Evolutionary conservation across 345 rosid species (phyloP).

Genomic region (Viola odorata): DNA sequence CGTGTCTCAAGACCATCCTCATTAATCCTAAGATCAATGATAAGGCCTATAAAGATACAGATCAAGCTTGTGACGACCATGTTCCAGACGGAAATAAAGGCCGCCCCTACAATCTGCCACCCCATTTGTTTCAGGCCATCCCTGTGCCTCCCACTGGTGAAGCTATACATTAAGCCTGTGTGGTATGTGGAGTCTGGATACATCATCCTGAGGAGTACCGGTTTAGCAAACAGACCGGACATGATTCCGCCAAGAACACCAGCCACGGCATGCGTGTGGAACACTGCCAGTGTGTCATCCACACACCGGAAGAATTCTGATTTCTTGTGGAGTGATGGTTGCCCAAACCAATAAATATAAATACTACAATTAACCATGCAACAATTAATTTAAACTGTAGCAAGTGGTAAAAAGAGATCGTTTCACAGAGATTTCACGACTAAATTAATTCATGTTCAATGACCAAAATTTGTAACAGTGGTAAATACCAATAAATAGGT

Average conservation of each 20-base stretch:
- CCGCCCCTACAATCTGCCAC: constrained; percentile 37
- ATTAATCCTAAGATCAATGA: constrained; percentile 45
- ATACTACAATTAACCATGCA: no score
- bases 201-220: constrained; percentile 29
- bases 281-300: constrained; percentile 55
- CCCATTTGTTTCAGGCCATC: constrained; percentile 31
- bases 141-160: constrained; percentile 1
- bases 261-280: constrained; percentile 64
- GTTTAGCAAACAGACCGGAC: constrained; percentile 44
- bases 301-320: constrained; percentile 51
- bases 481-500: no score
- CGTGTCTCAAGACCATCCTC: constrained; percentile 58
- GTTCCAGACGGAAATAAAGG: constrained; percentile 43
- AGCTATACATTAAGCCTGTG: constrained; percentile 40
- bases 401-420: no score
- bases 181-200: constrained; percentile 9
- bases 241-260: constrained; percentile 49
- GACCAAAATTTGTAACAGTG: no score
- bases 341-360: no score
- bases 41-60: constrained; percentile 39
- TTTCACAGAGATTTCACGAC: no score
- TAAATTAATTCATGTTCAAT: no score
- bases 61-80: constrained; percentile 39
- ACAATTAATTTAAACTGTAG: no score
- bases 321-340: constrained; percentile 44